phyloP scores from a whole-genome alignment of 2,329 filamentous ascomycete genomes.

The Xylaria sp. region DNA sequence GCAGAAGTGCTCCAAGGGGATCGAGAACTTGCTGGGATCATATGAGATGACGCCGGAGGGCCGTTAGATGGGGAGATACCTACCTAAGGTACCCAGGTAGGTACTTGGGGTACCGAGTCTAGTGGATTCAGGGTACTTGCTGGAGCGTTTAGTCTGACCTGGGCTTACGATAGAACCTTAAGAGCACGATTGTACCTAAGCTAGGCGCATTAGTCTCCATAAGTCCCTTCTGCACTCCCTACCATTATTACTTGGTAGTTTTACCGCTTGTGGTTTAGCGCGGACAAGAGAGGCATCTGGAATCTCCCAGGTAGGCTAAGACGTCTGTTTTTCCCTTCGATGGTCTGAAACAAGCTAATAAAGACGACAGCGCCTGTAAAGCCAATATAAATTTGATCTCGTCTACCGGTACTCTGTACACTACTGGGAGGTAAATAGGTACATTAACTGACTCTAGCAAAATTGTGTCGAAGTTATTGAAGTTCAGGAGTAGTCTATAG shows the following conservation, averaged over 20 bases:
- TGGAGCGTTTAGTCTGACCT: no score
- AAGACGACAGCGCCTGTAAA: not conserved
- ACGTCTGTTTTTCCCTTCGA: not conserved
- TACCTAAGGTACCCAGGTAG: not conserved
- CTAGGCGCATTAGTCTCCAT: not conserved
- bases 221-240: no score
- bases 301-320: slow-evolving; percentile 8
- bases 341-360: slow-evolving; percentile 25
- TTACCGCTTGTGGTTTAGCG: slow-evolving; percentile 10
- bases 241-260: not conserved
- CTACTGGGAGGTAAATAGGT: no score
- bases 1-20: not conserved
- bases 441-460: no score
- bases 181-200: not conserved
- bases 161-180: not conserved
- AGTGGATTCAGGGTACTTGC: no score
- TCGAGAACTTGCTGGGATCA: slow-evolving; percentile 7
- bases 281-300: not conserved
- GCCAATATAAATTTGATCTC: not conserved
- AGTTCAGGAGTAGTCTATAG: no score
- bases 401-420: no score
- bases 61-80: slow-evolving; percentile 1
- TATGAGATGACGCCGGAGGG: not conserved
- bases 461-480: no score
- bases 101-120: not conserved